Evolutionary conservation across 1,284 basidiomycete species (phyloP), one percentile per base, ranked within the genome.

Genomic region (Ceratorhiza oryzae-sativae): DNA sequence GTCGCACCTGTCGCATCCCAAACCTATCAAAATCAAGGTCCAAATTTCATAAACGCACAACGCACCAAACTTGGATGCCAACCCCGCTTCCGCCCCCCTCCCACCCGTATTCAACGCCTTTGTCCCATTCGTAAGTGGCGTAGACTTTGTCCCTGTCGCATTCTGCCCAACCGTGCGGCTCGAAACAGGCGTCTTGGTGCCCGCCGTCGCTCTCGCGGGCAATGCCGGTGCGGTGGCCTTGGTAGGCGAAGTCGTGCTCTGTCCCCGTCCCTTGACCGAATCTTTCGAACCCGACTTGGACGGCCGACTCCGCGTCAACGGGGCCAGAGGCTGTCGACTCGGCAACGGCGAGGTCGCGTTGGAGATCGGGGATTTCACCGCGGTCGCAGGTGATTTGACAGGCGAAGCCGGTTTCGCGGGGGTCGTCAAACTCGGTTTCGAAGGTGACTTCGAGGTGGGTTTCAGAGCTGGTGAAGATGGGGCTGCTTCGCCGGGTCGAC

Each of bases 231-330:
- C 46, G n/a, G 63, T 39, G 25, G 49, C 55, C 34, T 48, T 53
- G 9, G 63, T 34, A 30, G 65, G 42, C 20, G 51, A 25, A 8
- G 36, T 32, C 36, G 49, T 18, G 15, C 13, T 51, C 46, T 65
- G 62, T n/a, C 32, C 18, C 1, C 34, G 45, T 6, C 30, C 30
- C 62, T 65, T 49, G 9, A 32, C 62, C 48, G 65, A 70, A 41
- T 67, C 63, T 6, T 49, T n/a, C 12, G 63, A 67, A 32, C 65
- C 65, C 13, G 65, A 70, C 32, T 70, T 70, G 30, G 65, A 70
- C 20, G 65, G 65, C 20, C 65, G 20, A 15, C 51, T 56, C 5
- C 65, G 51, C 13, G 65, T 70, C 10, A 70, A 30, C 15, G 65
- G 65, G 13, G 65, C 41, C 9, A 70, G 65, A 56, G 65, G 65